Conservation (phyloP, 2,329 filamentous ascomycete species). For the Ilyonectria robusta region DNA sequence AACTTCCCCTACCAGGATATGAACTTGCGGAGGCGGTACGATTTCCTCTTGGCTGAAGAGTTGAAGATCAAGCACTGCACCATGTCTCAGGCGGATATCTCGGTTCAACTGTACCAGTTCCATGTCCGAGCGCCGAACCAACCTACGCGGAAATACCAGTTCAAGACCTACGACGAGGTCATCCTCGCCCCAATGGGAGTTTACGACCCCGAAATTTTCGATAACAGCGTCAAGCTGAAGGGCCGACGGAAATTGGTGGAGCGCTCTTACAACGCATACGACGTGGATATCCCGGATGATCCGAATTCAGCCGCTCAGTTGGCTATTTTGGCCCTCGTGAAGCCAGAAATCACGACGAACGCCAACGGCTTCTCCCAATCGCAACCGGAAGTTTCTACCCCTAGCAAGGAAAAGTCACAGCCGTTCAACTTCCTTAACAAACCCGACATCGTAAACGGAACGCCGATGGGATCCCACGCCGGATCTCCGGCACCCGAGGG, state of each 20-base stretch:
- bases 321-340: constrained; percentile 71
- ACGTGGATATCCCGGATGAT: constrained; percentile 88
- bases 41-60: constrained; percentile 94
- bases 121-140: constrained; percentile 90
- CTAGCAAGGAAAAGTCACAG: constrained; percentile 74
- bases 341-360: constrained; percentile 68
- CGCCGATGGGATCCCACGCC: constrained; percentile 87
- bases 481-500: constrained; percentile 90
- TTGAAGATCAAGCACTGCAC: constrained; percentile 95
- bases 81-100: constrained; percentile 90
- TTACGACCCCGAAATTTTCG: constrained; percentile 90
- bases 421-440: constrained; percentile 77
- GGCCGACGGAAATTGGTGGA: constrained; percentile 86
- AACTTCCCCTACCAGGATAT: constrained; percentile 97
- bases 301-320: constrained; percentile 88
- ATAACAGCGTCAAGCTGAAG: constrained; percentile 83
- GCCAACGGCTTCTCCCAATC: constrained; percentile 60
- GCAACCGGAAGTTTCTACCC: constrained; percentile 68
- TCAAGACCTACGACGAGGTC: constrained; percentile 97
- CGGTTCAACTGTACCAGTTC: constrained; percentile 90
- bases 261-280: constrained; percentile 94
- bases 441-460: constrained; percentile 78
- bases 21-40: constrained; percentile 89
- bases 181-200: constrained; percentile 96
- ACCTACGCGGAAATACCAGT: constrained; percentile 91